Evolutionary conservation across 2,329 filamentous ascomycete species (phyloP).

Genomic region (Dryadomyces sulphureus): DNA sequence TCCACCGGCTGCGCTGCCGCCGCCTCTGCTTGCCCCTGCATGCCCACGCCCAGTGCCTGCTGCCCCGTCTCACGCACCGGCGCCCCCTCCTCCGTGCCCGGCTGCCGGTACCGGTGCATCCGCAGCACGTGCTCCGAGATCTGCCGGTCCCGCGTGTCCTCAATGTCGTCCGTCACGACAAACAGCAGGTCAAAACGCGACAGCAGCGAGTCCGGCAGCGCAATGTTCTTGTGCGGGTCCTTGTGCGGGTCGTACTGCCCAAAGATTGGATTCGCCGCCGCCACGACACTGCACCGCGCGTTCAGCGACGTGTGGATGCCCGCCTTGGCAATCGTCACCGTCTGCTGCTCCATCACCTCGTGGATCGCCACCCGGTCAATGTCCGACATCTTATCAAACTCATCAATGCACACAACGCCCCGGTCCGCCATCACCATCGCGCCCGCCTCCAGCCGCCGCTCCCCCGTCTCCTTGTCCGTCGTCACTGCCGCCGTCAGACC

Average conservation of each 20-base stretch:
- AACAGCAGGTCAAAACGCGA: conserved; percentile 98
- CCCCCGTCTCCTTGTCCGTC: conserved; percentile 91
- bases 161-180: conserved; percentile 95
- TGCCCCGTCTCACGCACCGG: conserved; percentile 78
- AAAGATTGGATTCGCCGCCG: conserved; percentile 93
- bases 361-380: conserved; percentile 96
- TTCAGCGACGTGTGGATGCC: conserved; percentile 97
- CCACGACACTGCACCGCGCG: conserved; percentile 89
- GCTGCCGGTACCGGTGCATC: conserved; percentile 91
- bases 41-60: conserved; percentile 75
- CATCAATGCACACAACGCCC: conserved; percentile 96
- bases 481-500: conserved; percentile 96
- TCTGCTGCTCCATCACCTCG: conserved; percentile 99
- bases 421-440: conserved; percentile 97
- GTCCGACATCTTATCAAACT: conserved; percentile 99
- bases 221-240: conserved; percentile 97
- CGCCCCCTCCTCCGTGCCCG: conserved; percentile 84
- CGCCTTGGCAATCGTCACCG: conserved; percentile 95
- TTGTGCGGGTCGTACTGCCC: conserved; percentile 98
- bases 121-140: conserved; percentile 93
- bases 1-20: conserved; percentile 55
- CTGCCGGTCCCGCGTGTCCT: conserved; percentile 78
- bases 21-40: conserved; percentile 58
- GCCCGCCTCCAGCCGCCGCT: conserved; percentile 86
- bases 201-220: conserved; percentile 84